A percentile compares a stretch with the other conserved stretches of the same genome.
phyloP scores from a whole-genome alignment of 768 basidiomycete species.

The Trametes elegans region DNA sequence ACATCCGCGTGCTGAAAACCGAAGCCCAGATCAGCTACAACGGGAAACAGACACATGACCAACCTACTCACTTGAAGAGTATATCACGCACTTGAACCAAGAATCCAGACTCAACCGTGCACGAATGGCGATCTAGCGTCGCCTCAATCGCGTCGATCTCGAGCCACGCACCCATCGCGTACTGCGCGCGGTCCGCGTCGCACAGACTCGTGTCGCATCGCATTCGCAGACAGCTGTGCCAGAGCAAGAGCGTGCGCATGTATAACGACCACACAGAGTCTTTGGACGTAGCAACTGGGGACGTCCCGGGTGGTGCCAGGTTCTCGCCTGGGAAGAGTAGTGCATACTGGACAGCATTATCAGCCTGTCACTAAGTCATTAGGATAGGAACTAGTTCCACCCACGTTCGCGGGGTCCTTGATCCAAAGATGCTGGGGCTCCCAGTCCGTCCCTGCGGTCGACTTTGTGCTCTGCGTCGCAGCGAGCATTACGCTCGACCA shows the following conservation, averaged over 20 bases:
- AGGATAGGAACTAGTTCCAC: background rate
- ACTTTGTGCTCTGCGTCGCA: conserved; percentile 62
- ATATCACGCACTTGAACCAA: conserved; percentile 70
- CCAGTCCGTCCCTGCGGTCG: conserved; percentile 37
- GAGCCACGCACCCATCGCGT: conserved; percentile 66
- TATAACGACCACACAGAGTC: conserved; percentile 73
- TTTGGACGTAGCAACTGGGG: conserved; percentile 49
- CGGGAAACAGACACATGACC: background rate
- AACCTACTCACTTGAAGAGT: conserved; percentile 63
- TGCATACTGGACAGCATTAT: conserved; percentile 46
- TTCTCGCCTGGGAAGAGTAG: conserved; percentile 73
- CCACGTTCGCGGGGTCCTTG: conserved; percentile 3
- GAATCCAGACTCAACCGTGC: conserved; percentile 61
- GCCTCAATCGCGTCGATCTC: conserved; percentile 66
- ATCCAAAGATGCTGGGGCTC: conserved; percentile 3
- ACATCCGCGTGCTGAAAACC: conserved; percentile 57
- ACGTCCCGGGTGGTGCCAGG: conserved; percentile 29
- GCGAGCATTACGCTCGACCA: conserved; percentile 67
- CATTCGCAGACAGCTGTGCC: conserved; percentile 73
- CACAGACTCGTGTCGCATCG: conserved; percentile 40
- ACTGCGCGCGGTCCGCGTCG: conserved; percentile 55
- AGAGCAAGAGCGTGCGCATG: conserved; percentile 65
- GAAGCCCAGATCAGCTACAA: background rate
- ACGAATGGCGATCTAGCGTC: conserved; percentile 60
- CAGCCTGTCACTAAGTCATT: background rate